Evolutionary conservation across 352 stramenopile species (phyloP), one percentile per base, ranked within the genome.

Genomic region (Plasmopara viticola): DNA sequence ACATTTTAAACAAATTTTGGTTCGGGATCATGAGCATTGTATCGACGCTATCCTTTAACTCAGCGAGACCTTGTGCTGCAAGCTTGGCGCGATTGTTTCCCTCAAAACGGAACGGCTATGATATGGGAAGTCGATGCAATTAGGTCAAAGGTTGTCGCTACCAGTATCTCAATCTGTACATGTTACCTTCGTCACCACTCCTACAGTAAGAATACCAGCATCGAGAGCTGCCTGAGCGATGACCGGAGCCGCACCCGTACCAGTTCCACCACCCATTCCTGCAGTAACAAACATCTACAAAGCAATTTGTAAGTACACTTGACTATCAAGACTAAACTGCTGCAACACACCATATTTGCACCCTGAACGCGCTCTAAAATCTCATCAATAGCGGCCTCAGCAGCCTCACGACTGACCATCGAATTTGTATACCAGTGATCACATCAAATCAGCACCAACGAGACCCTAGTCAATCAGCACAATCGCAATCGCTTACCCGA

Each of bases 1-100:
- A 91, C 70, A 95, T 90, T 58, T 87, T 90, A 66, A 94, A 94
- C 43, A 94, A 48, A 67, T 94, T 94, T 60, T 94, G 83, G 70
- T 94, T 94, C 38, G 83, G 83, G 48, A 94, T 94, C 30, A 90
- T 76, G 41, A 94, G 86, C 78, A 94, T 90, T 39, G 80, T 94
- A 59, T 94, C 83, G 13, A 91, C 83, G 54, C 78, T 90, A 44
- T 94, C 77, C 48, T 85, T 87, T 49, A 94, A 63, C 48, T 94
- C 67, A 38, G 68, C 58, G 15, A 94, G 77, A 1, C 83, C 83
- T 56, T 90, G 70, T 14, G 86, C 74, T 6, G 83, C 83, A 34
- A 94, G 70, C 53, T 94, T 94, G 5, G 70, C 66, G 29, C 83
- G 83, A 51, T 94, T 88, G 48, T 68, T 86, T 33, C 83, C 83